These are phyloP conservation scores for Macrocystidia cucumis DNA, from an alignment of 1,284 basidiomycete species.

Conservation along the genomic window DNA sequence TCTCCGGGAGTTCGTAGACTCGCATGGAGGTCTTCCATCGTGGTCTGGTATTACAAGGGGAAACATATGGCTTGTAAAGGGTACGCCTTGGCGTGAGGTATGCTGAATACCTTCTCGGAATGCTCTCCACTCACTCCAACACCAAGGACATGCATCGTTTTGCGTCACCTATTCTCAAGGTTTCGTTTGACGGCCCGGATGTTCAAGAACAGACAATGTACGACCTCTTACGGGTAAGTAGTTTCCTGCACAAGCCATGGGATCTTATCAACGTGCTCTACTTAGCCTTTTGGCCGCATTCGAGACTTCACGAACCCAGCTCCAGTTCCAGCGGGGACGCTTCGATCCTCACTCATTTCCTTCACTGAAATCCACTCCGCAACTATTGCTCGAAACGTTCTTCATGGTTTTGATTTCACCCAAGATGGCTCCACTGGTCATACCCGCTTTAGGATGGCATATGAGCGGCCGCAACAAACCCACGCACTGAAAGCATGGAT, in stretches of 20 bases:
- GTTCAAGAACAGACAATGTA: constrained; percentile 74
- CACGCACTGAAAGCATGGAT: constrained; percentile 83
- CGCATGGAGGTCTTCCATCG: constrained; percentile 53
- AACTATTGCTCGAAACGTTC: constrained; percentile 77
- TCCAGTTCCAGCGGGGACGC: constrained; percentile 60
- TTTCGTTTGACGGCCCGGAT: constrained; percentile 86
- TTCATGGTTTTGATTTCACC: constrained; percentile 62
- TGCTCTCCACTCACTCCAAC: constrained; percentile 5
- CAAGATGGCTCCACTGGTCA: constrained; percentile 16
- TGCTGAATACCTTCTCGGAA: constrained; percentile 12
- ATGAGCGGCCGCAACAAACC: constrained; percentile 69
- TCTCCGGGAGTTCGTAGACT: constrained; percentile 30
- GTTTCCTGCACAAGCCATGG: no score
- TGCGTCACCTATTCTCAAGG: constrained; percentile 63
- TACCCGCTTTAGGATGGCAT: constrained; percentile 62
- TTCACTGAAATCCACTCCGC: constrained; percentile 66
- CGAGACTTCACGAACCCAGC: constrained; percentile 55
- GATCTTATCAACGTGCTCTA: constrained; percentile 6
- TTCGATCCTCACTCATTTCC: constrained; percentile 56
- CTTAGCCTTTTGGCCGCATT: constrained; percentile 81
- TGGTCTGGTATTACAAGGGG: constrained; percentile 52
- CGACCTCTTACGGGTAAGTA: constrained; percentile 56
- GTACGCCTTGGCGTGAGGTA: constrained; percentile 81
- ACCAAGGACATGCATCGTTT: constrained; percentile 81
- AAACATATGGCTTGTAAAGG: constrained; percentile 74